phyloP scores from a whole-genome alignment of 1,284 basidiomycete species.

The Tetrapyrgos nigripes region DNA sequence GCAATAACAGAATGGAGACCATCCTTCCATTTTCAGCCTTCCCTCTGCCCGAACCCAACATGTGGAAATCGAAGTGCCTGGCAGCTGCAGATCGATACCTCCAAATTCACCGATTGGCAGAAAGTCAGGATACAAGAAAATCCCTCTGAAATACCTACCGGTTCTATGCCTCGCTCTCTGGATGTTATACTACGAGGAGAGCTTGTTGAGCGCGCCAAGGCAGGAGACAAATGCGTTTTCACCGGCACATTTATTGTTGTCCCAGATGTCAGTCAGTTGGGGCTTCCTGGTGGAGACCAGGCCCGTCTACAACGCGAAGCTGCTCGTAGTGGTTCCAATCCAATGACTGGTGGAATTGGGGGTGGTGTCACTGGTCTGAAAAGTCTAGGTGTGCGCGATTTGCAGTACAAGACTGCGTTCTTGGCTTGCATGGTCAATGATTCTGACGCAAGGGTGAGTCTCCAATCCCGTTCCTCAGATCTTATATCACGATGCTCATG shows the following conservation, averaged over 20 bases:
- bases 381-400: conserved; percentile 91
- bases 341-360: conserved; percentile 73
- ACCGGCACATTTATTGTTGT: conserved; percentile 99
- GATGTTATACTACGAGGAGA: conserved; percentile 97
- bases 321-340: conserved; percentile 64
- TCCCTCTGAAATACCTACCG: conserved; percentile 97
- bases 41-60: conserved; percentile 90
- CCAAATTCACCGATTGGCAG: conserved; percentile 99
- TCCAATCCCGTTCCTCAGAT: conserved; percentile 21
- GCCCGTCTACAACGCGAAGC: conserved; percentile 92
- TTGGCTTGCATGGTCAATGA: conserved; percentile 97
- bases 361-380: conserved; percentile 96
- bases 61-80: conserved; percentile 92
- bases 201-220: conserved; percentile 96
- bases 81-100: conserved; percentile 96
- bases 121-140: conserved; percentile 99
- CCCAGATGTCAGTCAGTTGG: conserved; percentile 96
- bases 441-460: conserved; percentile 84
- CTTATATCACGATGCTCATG: background rate
- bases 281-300: conserved; percentile 92
- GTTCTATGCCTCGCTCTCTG: conserved; percentile 95
- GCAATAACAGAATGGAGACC: conserved; percentile 63
- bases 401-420: conserved; percentile 99
- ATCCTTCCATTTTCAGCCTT: conserved; percentile 84
- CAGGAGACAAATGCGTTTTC: conserved; percentile 98